Base-by-base conservation (phyloP, 352 stramenopile species). In the Elongisporangium prolatum region DNA sequence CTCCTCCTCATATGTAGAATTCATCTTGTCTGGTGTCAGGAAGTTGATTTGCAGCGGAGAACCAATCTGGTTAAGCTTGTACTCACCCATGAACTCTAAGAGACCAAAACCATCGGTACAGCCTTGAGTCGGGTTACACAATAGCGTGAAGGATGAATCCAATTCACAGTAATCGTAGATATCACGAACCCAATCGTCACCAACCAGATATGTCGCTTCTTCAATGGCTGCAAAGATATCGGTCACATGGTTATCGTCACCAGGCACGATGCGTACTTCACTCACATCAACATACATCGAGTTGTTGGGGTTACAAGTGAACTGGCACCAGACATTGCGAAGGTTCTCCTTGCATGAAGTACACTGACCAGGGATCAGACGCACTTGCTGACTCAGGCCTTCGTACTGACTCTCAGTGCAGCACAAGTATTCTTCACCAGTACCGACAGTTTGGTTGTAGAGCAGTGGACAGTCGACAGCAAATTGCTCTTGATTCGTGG, bases 281-380 rank as follows among this genome's bases (percentile, higher is more conserved):
- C 72, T 72, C 18, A 88, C 75, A 11, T 91, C 77, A 50, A 93
- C 63, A 49, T 89, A 93, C 63, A 86, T 65, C 48, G 76, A 86
- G 63, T 93, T 91, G 65, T 64, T 93, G 10, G 84, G 84, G 59
- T 86, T 83, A 59, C 84, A 93, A 5, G 78, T 79, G 54, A 86
- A 89, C 51, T 91, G 82, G 65, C 82, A 93, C 80, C 80, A 92
- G 38, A 91, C 62, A 56, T 91, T 91, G 52, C 75, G 76, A 54
- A 91, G 57, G 50, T 90, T 90, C 52, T 87, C 64, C 65, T 88
- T 87, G 63, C 82, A 93, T 11, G 80, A 71, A n/a, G 80, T 72
- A 61, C 84, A 92, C 21, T 81, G 65, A 5, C 72, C 78, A 2
- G 68, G 68, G 37, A 92, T 68, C 67, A 84, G 54, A 16, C 74